Evolutionary conservation across 257 asterid genomes (phyloP).

Genomic region (Solanum chilense): DNA sequence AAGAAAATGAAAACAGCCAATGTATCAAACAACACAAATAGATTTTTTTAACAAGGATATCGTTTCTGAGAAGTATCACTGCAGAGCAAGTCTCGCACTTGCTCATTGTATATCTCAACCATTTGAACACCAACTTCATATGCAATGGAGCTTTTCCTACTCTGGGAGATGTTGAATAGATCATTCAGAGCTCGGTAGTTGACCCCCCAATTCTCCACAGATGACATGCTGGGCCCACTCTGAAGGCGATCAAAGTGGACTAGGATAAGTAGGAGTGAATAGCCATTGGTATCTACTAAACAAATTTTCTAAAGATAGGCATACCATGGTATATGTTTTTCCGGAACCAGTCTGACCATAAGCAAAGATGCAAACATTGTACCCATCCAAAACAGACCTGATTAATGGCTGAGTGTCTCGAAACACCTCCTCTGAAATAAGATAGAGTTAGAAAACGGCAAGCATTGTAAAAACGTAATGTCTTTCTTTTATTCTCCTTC

Average conservation of each 20-base stretch:
- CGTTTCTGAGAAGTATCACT: constrained; percentile 53
- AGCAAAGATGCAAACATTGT: constrained; percentile 92
- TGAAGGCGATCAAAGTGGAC: constrained; percentile 17
- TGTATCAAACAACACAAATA: neutral
- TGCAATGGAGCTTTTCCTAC: constrained; percentile 50
- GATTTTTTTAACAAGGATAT: constrained; percentile 50
- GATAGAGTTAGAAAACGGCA: neutral
- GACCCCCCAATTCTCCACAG: constrained; percentile 85
- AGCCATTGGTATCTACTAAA: neutral
- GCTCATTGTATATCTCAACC: constrained; percentile 96
- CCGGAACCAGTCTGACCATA: constrained; percentile 99
- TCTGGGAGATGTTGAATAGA: constrained; percentile 76
- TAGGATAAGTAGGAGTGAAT: constrained; percentile 1
- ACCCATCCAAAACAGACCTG: constrained; percentile 93
- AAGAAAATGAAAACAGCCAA: neutral
- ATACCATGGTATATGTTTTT: constrained; percentile 93
- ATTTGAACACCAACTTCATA: constrained; percentile 87
- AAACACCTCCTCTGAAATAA: constrained; percentile 69
- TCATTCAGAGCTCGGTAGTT: constrained; percentile 93
- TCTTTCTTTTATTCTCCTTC: neutral
- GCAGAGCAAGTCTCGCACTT: constrained; percentile 87
- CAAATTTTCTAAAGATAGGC: neutral
- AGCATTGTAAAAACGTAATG: neutral
- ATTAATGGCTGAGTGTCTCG: constrained; percentile 81
- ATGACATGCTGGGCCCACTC: constrained; percentile 75